A percentile compares a stretch with the other conserved stretches of the same genome.
These are phyloP conservation scores for Pluteus cervinus DNA, from an alignment of 768 basidiomycete species.

Conservation along the genomic window DNA sequence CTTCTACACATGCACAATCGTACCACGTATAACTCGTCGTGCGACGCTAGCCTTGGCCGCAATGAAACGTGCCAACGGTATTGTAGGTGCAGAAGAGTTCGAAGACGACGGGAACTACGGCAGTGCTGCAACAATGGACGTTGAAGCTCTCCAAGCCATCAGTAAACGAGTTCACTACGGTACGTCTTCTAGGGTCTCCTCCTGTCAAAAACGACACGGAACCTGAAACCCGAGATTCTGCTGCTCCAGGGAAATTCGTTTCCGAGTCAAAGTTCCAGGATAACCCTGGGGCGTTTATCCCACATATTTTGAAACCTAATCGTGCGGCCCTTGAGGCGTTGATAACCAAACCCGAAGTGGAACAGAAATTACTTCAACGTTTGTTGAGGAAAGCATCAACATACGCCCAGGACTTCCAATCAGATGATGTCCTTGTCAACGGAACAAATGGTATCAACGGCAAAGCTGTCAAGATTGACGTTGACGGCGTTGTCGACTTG, in stretches of 20 bases:
- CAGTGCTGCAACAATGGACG: slow-evolving; percentile 88
- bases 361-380: slow-evolving; percentile 74
- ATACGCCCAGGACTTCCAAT: slow-evolving; percentile 79
- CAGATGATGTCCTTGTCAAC: slow-evolving; percentile 34
- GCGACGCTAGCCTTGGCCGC: slow-evolving; percentile 65
- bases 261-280: slow-evolving; percentile 95
- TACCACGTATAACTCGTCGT: slow-evolving; percentile 79
- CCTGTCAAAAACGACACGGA: background rate
- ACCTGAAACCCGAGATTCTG: background rate
- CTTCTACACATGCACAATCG: slow-evolving; percentile 85
- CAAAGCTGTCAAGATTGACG: slow-evolving; percentile 76
- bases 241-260: slow-evolving; percentile 88
- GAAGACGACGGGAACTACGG: slow-evolving; percentile 99
- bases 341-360: slow-evolving; percentile 98
- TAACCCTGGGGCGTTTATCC: slow-evolving; percentile 83
- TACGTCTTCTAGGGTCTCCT: slow-evolving; percentile 25
- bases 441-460: slow-evolving; percentile 34
- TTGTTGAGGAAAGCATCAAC: slow-evolving; percentile 78
- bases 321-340: slow-evolving; percentile 71
- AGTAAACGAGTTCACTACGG: slow-evolving; percentile 98
- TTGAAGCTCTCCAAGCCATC: slow-evolving; percentile 97
- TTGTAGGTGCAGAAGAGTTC: slow-evolving; percentile 60
- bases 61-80: slow-evolving; percentile 60
- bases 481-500: slow-evolving; percentile 86
- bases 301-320: slow-evolving; percentile 82